Percentiles rank a stretch among this genome's conserved stretches.
Evolutionary conservation across 129 eudicot species (phyloP).

Genomic region (Flaveria sonorensis): DNA sequence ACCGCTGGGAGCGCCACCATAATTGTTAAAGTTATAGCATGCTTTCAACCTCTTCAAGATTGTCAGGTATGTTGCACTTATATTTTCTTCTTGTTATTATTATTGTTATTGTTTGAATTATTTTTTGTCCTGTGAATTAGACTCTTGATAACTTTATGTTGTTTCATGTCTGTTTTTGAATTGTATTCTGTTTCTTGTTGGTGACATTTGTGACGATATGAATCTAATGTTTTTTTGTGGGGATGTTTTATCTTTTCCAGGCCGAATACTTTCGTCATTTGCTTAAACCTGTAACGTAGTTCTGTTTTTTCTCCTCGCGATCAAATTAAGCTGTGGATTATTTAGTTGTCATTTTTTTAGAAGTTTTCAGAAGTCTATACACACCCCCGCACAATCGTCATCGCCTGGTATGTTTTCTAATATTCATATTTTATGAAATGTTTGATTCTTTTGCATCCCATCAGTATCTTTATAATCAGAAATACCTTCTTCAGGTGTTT

Average conservation of each 20-base stretch:
- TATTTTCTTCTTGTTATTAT: background rate
- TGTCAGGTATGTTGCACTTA: constrained; percentile 68
- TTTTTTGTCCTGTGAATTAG: constrained; percentile 23
- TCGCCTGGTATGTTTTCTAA: constrained; percentile 35
- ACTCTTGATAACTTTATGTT: constrained; percentile 29
- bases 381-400: constrained; percentile 14
- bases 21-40: constrained; percentile 93
- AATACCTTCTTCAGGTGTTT: constrained; percentile 43
- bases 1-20: constrained; percentile 88
- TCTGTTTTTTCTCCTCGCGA: constrained; percentile 32
- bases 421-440: background rate
- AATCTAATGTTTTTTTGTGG: constrained; percentile 38
- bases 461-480: constrained; percentile 5
- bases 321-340: constrained; percentile 56
- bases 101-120: background rate
- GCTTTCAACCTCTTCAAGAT: constrained; percentile 92
- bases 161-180: constrained; percentile 31
- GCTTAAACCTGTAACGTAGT: constrained; percentile 98
- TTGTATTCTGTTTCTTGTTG: constrained; percentile 31
- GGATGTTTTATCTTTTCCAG: constrained; percentile 50
- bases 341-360: constrained; percentile 46
- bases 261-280: constrained; percentile 93
- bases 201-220: constrained; percentile 22
- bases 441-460: constrained; percentile 25
- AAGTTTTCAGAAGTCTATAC: constrained; percentile 42